Base-by-base conservation (phyloP, 108 stramenopile genomes). In the Cyclostephanos invisitatus region DNA sequence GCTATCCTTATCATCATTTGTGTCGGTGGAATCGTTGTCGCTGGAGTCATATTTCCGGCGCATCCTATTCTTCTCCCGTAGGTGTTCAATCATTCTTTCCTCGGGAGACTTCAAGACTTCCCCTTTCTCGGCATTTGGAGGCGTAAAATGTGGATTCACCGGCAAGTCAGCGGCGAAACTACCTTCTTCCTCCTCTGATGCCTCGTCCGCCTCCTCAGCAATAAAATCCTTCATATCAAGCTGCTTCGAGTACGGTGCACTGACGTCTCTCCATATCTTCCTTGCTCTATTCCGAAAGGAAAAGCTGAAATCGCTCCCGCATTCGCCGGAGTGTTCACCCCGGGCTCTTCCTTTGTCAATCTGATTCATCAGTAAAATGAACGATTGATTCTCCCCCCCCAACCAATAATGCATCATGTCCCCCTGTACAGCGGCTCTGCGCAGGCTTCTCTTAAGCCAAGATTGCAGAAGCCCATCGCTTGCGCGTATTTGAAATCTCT, bases 341-440 rank as follows among this genome's bases (percentile, higher is more conserved):
- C 57, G 47, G 4, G 28, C 59, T 12, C 64, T 49, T 29, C 42
- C 62, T 37, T 70, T 75, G 14, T 80, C 77, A 37, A 89, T 83
- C 53, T 74, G 71, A 66, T 75, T 63, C 40, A 88, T 47, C 12
- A 92, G 74, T 35, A 81, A 78, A 25, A 92, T 44, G 67, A 90
- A 93, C 7, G 65, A 71, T 62, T 88, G 81, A 50, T 87, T 88
- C 73, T 89, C 83, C 7, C 90, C 92, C 35, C 62, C 53, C 14
- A 53, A 54, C 92, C 92, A 93, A 51, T 93, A 93, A 18, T 72
- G 67, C 59, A 69, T 73, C 90, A 93, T 91, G 36, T 74, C 86
- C 3, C 89, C 89, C 53, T 89, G 88, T 35, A 74, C 78, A 24
- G 70, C 74, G 18, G 51, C 50, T 24, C 58, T 64, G 6, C 74